These are phyloP conservation scores for Beauveria sp. DNA, from an alignment of 2,329 filamentous ascomycete species.

Conservation along the genomic window DNA sequence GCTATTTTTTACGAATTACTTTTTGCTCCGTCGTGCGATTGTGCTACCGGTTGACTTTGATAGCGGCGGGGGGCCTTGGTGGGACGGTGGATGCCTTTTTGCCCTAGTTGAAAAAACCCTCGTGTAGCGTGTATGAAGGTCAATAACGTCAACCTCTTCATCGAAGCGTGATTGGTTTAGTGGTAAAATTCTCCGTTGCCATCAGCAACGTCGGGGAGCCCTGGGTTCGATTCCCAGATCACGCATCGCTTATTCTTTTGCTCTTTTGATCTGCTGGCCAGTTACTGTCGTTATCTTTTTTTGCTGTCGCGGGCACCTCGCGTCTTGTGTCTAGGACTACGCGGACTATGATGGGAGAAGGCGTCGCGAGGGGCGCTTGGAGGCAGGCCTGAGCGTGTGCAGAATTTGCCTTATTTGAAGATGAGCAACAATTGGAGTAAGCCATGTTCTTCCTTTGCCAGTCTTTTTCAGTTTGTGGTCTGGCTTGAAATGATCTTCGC, in stretches of 20 bases:
- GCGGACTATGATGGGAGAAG: too few relatives aligned
- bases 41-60: not conserved
- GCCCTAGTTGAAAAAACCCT: not conserved
- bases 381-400: not conserved
- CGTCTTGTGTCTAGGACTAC: not conserved
- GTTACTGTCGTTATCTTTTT: not conserved
- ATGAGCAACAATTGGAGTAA: constrained; percentile 11
- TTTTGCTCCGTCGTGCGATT: not conserved
- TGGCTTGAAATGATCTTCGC: constrained; percentile 9
- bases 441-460: constrained; percentile 7
- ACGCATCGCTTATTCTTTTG: constrained; percentile 12
- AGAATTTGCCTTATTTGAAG: not conserved
- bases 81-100: not conserved
- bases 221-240: constrained; percentile 17
- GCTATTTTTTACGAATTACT: not conserved
- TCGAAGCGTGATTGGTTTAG: constrained; percentile 17
- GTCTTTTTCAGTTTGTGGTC: constrained; percentile 14
- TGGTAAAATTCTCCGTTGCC: constrained; percentile 17
- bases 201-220: constrained; percentile 16
- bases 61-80: not conserved
- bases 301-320: not conserved
- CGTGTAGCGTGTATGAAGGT: not conserved
- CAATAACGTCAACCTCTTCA: not conserved
- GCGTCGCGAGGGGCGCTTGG: too few relatives aligned
- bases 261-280: not conserved